Percentiles rank a stretch among this genome's conserved stretches.
phyloP scores from a whole-genome alignment of 495 filamentous ascomycete genomes.

The Penicillium paxilli region DNA sequence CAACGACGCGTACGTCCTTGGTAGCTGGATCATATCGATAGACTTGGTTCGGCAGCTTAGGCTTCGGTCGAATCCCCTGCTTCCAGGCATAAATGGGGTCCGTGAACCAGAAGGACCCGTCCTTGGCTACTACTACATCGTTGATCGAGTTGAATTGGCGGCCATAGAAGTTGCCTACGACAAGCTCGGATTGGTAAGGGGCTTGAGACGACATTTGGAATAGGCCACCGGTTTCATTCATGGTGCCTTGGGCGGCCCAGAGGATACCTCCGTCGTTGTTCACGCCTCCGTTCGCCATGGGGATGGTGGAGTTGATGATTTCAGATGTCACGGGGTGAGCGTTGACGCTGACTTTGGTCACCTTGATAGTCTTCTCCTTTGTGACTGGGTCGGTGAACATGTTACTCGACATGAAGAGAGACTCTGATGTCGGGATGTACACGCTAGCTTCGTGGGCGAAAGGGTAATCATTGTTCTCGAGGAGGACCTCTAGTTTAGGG shows the following conservation, averaged over 20 bases:
- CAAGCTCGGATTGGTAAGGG: conserved; percentile 31
- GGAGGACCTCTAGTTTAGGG: conserved; percentile 37
- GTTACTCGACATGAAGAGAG: conserved; percentile 64
- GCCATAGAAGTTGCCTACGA: conserved; percentile 45
- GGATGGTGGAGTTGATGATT: conserved; percentile 42
- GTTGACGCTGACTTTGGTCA: conserved; percentile 34
- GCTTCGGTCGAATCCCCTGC: conserved; percentile 44
- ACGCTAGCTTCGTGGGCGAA: conserved; percentile 65
- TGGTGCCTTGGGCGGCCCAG: conserved; percentile 54
- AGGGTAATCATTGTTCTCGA: conserved; percentile 36
- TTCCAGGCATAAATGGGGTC: conserved; percentile 51
- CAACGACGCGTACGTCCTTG: conserved; percentile 46
- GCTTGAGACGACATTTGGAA: conserved; percentile 28
- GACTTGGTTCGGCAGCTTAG: conserved; percentile 46
- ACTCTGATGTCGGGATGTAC: conserved; percentile 49
- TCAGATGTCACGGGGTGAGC: conserved; percentile 32
- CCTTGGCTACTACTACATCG: conserved; percentile 42
- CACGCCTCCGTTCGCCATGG: conserved; percentile 57
- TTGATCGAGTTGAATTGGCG: conserved; percentile 48
- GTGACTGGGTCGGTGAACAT: conserved; percentile 28
- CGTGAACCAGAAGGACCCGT: conserved; percentile 56
- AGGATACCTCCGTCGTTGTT: conserved; percentile 44
- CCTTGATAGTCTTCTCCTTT: conserved; percentile 34
- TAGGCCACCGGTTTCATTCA: conserved; percentile 50
- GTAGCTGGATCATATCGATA: conserved; percentile 54